phyloP scores from a whole-genome alignment of 495 filamentous ascomycete species.

The Xylaria scruposa region DNA sequence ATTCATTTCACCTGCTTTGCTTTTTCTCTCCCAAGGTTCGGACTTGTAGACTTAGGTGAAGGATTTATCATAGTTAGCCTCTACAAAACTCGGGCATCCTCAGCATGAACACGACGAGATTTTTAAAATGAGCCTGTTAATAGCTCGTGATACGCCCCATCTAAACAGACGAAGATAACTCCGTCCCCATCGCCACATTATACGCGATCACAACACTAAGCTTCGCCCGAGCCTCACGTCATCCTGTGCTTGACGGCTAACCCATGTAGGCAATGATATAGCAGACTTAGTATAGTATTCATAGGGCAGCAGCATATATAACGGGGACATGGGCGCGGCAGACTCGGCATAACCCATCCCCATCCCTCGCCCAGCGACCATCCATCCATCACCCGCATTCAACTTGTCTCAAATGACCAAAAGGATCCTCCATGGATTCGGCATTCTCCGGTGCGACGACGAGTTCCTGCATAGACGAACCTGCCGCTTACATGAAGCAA shows the following conservation, averaged over 20 bases:
- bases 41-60: neutral
- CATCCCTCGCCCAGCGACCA: neutral
- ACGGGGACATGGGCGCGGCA: slow-evolving; percentile 6
- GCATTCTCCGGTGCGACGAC: slow-evolving; percentile 1
- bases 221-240: slow-evolving; percentile 6
- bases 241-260: neutral
- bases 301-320: neutral
- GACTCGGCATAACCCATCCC: slow-evolving; percentile 1
- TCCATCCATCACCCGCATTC: neutral
- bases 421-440: neutral
- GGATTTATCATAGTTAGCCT: neutral
- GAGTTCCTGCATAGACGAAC: slow-evolving; percentile 14
- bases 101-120: neutral
- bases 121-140: neutral
- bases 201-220: neutral
- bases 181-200: neutral
- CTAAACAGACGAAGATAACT: neutral
- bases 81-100: neutral
- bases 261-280: slow-evolving; percentile 6
- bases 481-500: slow-evolving; percentile 1
- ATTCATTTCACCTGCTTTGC: neutral
- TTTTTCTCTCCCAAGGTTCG: neutral
- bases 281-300: neutral
- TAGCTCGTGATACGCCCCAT: neutral
- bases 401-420: slow-evolving; percentile 8